Base-by-base conservation (phyloP, 179 eudicot genomes). In the Nepenthes alata region DNA sequence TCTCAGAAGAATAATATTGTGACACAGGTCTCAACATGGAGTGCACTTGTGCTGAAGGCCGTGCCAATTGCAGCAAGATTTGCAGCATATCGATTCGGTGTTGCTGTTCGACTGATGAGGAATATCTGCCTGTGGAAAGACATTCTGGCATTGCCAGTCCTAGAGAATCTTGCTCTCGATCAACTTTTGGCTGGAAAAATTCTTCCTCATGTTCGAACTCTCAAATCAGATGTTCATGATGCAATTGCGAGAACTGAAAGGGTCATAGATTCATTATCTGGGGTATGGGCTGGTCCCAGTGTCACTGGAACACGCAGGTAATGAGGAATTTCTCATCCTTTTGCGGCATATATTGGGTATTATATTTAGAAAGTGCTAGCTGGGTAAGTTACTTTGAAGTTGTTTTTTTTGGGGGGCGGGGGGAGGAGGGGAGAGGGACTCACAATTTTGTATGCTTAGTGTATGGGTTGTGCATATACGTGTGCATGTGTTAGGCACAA, bases 121-220 rank as follows among this genome's bases (percentile, higher is more conserved):
- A 93, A 89, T 70, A 78, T 93, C 57, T 87, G 94, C 83, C 67
- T 83, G 77, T 93, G 96, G 97, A 85, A 82, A 63, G 86, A 83
- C 53, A 75, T 89, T 72, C 82, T 93, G 45, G 83, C 95, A 1
- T 69, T 76, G 77, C 74, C 89, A 50, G 83, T 87, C 34, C 70
- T 93, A 57, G 98, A 93, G 70, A 83, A 78, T 73, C 83, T 89
- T 77, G 93, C 75, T 57, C 81, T 93, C 53, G 98, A 87, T 77
- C 84, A 93, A 14, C 85, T 93, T 67, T 55, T 93, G 67, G 71
- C 59, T 63, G 83, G 85, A 56, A 93, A 89, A 67, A 53, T 93
- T 62, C 84, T 93, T 72, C 97, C 95, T 67, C 95, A 89, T 75
- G 83, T 89, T 64, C 85, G 75, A 54, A 84, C 82, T 74, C 82